Base-by-base conservation (phyloP, 139 green algal genomes). In the Chlorella sp. region DNA sequence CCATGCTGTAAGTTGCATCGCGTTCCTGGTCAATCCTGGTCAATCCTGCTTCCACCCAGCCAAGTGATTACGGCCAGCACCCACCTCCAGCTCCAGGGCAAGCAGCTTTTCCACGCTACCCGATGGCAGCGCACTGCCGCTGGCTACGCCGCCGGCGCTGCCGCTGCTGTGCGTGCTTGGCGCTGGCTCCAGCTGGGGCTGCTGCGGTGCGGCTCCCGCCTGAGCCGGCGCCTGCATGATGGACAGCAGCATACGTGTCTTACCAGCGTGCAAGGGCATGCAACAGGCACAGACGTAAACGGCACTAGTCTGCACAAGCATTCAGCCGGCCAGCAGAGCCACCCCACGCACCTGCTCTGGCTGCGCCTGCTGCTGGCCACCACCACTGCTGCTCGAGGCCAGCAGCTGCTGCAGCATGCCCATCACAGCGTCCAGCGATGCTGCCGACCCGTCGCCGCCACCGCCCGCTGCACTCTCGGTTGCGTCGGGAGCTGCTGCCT, bases 371-470 rank as follows among this genome's bases (percentile, higher is more conserved):
- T 51, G 65, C 69, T 51, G 69, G 0, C 40, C 41, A 30, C 30
- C 9, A 5, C 34, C 44, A 32, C 72, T 60, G 28, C n/a, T n/a
- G n/a, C n/a, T n/a, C n/a, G 72, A 22, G 26, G 43, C 30, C 30
- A 74, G 77, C 77, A 83, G 77, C 40, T 56, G 77, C 77, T 74
- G 77, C 58, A 83, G 77, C 77, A 83, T 74, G 77, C 77, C 40
- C 60, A 83, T 60, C 16, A 83, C 60, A 20, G 77, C 43, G 5
- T 69, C 77, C 77, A 83, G 28, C 4, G 77, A 60, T 24, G 51
- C 51, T 16, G 51, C 51, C 16, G 51, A 60, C 16, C 51, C 51
- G 51, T 16, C 24, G 51, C 13, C 16, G 51, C 13, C 51, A 24
- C 51, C 51, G 2, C 2, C 51, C 16, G 51, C 16, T 60, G 11